Percentiles rank a stretch among this genome's conserved stretches.
phyloP scores from a whole-genome alignment of 352 stramenopile genomes.

The Plasmopara halstedii region DNA sequence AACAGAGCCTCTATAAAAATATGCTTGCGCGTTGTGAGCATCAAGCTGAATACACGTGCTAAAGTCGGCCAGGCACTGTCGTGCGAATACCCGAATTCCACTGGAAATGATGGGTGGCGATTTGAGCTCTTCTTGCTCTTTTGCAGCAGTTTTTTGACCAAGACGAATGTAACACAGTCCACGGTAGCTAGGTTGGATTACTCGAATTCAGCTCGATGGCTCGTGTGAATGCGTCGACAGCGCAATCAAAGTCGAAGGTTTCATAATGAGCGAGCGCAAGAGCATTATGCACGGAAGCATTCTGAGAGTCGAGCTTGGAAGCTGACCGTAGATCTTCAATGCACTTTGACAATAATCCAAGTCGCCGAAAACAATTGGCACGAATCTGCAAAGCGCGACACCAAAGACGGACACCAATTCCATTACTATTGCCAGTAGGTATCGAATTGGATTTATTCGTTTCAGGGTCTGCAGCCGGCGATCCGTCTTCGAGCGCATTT shows the following conservation, averaged over 20 bases:
- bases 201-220: slow-evolving; percentile 59
- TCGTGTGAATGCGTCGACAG: slow-evolving; percentile 49
- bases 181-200: too few relatives aligned
- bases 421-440: slow-evolving; percentile 6
- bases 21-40: too few relatives aligned
- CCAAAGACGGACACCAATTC: slow-evolving; percentile 48
- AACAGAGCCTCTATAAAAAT: too few relatives aligned
- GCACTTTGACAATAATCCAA: slow-evolving; percentile 53
- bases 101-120: too few relatives aligned
- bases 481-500: slow-evolving; percentile 63
- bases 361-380: slow-evolving; percentile 52
- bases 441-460: slow-evolving; percentile 4
- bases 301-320: slow-evolving; percentile 64
- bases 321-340: slow-evolving; percentile 66
- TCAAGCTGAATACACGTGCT: too few relatives aligned
- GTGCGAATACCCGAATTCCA: too few relatives aligned
- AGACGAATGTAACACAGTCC: too few relatives aligned
- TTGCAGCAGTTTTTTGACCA: too few relatives aligned
- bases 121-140: too few relatives aligned
- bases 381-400: slow-evolving; percentile 62
- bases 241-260: slow-evolving; percentile 36
- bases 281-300: slow-evolving; percentile 45
- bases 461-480: slow-evolving; percentile 6
- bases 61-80: too few relatives aligned
- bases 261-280: slow-evolving; percentile 67